Evolutionary conservation across 208 protist genomes (phyloP), one percentile per base, ranked within the genome.

Genomic region (Leishmania major): DNA sequence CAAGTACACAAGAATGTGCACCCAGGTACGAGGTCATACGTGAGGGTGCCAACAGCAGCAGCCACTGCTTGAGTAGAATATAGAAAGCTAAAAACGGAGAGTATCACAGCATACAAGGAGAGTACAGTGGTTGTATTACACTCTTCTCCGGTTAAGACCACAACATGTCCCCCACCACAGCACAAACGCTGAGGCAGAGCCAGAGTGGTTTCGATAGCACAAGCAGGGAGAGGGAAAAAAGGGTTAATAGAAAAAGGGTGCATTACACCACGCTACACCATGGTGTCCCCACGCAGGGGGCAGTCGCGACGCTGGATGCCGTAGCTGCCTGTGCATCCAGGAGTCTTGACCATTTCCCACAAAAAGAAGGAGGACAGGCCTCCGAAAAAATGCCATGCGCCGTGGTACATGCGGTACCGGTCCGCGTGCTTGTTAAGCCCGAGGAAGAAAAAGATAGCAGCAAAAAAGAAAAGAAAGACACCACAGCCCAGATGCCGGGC

Each of bases 371-470:
- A 87, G 15, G 75, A 62, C 1, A 93, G 78, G 37, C 90, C 93
- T n/a, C 72, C 85, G 60, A 94, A 88, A 45, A 95, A 89, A 60
- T 96, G 92, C 89, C 91, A 97, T 57, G 87, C 43, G n/a, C 93
- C 88, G 82, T 97, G 93, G 69, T 87, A 95, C 37, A 97, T 82
- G 64, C 93, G 91, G 59, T 88, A 93, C 28, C 87, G 86, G 78
- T 96, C 93, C 7, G 83, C 78, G 35, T 62, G 35, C 47, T 96
- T 92, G 79, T 96, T 78, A 17, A 94, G 85, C 8, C 94, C 93
- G 1, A 87, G 69, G 28, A 90, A 53, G 75, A 97, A 97, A 75
- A 85, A 94, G 28, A 80, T 75, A 19, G 87, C 62, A 22, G 77
- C 87, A 3, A 93, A 51, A 8, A 76, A 60, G n/a, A 88, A 51